A percentile compares a stretch with the other conserved stretches of the same genome.
Conservation (phyloP, 768 basidiomycete species). For the Tulasnella sp. region DNA sequence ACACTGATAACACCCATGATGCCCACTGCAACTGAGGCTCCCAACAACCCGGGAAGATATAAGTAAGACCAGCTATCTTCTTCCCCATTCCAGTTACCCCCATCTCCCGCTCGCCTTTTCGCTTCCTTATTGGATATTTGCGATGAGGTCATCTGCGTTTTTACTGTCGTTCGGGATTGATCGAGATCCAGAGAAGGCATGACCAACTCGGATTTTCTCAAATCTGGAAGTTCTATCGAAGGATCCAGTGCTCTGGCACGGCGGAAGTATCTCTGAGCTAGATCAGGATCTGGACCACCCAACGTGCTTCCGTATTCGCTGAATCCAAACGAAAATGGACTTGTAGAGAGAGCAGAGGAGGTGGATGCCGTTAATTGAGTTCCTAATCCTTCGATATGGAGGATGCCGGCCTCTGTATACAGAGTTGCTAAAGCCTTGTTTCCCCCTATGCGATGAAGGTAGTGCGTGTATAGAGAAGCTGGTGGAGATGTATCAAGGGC, state of each 20-base stretch:
- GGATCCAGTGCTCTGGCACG: slow-evolving; percentile 11
- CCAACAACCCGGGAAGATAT: slow-evolving; percentile 10
- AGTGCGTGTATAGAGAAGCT: not conserved
- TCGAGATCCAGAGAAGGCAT: slow-evolving; percentile 6
- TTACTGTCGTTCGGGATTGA: not conserved
- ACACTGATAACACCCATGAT: slow-evolving; percentile 10
- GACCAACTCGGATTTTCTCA: not conserved
- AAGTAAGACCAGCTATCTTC: not conserved
- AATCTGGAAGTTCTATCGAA: not conserved
- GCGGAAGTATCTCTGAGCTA: slow-evolving; percentile 10
- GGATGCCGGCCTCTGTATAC: slow-evolving; percentile 4
- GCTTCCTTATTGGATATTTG: not conserved
- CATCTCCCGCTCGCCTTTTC: not conserved
- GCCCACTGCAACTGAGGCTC: slow-evolving; percentile 10
- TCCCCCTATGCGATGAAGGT: slow-evolving; percentile 8
- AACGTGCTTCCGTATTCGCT: not conserved
- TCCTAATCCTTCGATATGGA: slow-evolving; percentile 8
- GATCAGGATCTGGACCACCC: slow-evolving; percentile 1
- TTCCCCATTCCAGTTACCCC: no score
- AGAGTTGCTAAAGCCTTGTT: slow-evolving; percentile 4
- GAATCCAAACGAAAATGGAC: slow-evolving; percentile 5
- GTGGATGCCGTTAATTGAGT: not conserved
- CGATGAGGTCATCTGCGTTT: no score
- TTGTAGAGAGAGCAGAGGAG: not conserved
- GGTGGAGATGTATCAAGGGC: not conserved